Base-by-base conservation (phyloP, 2,329 filamentous ascomycete species). In the Leptodontidium sp. region DNA sequence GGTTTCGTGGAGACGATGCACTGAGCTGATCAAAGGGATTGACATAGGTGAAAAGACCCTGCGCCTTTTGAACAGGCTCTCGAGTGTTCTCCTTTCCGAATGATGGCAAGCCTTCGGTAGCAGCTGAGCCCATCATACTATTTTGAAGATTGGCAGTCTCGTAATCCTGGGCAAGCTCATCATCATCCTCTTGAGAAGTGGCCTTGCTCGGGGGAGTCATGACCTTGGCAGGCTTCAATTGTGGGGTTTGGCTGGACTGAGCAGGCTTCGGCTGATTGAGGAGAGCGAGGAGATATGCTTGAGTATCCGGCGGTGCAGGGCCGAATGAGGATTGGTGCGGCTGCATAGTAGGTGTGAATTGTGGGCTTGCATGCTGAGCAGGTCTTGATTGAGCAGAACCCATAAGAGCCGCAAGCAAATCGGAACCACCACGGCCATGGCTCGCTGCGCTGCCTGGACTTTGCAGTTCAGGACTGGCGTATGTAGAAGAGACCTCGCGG, bases 251-350 rank as follows among this genome's bases (percentile, higher is more conserved):
- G 21, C 89, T 87, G 59, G 82, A 84, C 78, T 90, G 88, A 68
- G 85, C 84, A 14, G 88, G 88, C 81, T 91, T 94, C 64, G 92
- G 90, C 61, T 91, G 90, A 77, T 94, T 96, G 72, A 99, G 86
- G 68, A 98, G 85, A 75, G 93, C 91, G 71, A 98, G 88, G 59
- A 99, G 85, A 77, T 96, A 92, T 72, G 95, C 90, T 80, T 97
- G 92, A 4, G 94, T 93, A 79, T 93, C 91, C 58, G 88, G 86
- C 53, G 86, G 82, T 32, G 83, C 80, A 81, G 85, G 87, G 49
- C 64, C 68, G 57, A 76, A 77, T 50, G 57, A 71, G 21, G 67
- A 64, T 43, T 69, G 70, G 55, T 69, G 52, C 35, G 69, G 61
- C 58, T 77, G 75, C 43, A 76, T 68, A 55, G 75, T 68, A 24